Conservation (phyloP, 306 rosid genomes). For the Pueraria montana region DNA sequence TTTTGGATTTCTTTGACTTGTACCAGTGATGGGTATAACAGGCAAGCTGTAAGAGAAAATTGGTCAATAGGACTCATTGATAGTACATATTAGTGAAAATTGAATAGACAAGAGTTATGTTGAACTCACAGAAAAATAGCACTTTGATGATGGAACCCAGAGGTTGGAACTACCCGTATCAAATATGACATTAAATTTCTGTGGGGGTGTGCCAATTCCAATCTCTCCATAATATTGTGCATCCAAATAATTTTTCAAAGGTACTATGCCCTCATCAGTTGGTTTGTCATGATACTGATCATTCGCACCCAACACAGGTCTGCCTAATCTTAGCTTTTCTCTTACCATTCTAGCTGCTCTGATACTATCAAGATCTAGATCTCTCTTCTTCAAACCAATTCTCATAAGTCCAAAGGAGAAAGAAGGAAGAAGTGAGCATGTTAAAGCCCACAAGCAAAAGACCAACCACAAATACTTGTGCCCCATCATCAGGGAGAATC, state of each 20-base stretch:
- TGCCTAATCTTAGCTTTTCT: slow-evolving; percentile 45
- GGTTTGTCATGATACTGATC: slow-evolving; percentile 44
- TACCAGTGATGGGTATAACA: slow-evolving; percentile 77
- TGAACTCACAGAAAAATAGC: slow-evolving; percentile 80
- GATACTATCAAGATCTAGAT: slow-evolving; percentile 65
- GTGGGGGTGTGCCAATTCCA: slow-evolving; percentile 90
- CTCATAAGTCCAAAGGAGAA: slow-evolving; percentile 71
- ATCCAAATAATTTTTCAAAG: slow-evolving; percentile 79
- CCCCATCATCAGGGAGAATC: slow-evolving; percentile 62
- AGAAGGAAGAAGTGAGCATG: slow-evolving; percentile 65
- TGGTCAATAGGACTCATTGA: slow-evolving; percentile 17
- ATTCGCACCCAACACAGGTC: slow-evolving; percentile 45
- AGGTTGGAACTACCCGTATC: slow-evolving; percentile 92
- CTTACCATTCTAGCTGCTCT: slow-evolving; percentile 63
- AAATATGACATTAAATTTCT: slow-evolving; percentile 80
- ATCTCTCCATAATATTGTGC: slow-evolving; percentile 93
- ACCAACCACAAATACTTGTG: slow-evolving; percentile 56
- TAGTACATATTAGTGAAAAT: neutral
- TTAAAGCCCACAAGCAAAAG: slow-evolving; percentile 70
- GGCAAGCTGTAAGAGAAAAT: slow-evolving; percentile 61
- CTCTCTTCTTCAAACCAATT: slow-evolving; percentile 76
- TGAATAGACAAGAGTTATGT: slow-evolving; percentile 30
- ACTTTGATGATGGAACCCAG: slow-evolving; percentile 89
- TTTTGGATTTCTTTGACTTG: slow-evolving; percentile 72
- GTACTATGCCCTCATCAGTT: slow-evolving; percentile 60